phyloP scores from a whole-genome alignment of 2,329 filamentous ascomycete species.

The Aspergillus sergii region DNA sequence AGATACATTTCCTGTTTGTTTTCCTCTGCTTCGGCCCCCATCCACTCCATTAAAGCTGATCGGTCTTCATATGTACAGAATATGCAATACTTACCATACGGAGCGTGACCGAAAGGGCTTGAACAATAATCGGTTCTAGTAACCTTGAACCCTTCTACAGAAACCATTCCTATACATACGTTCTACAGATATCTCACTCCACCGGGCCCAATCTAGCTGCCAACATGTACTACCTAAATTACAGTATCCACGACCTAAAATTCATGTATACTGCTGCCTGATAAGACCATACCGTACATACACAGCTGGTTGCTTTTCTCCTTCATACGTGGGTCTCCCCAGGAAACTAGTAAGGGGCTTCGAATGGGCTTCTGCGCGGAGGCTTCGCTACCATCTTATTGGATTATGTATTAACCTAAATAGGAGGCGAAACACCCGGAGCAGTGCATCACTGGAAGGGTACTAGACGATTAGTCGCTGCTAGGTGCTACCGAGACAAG shows the following conservation, averaged over 20 bases:
- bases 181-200: neutral
- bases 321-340: neutral
- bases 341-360: neutral
- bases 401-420: neutral
- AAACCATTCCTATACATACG: neutral
- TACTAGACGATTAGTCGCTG: neutral
- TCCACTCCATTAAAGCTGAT: neutral
- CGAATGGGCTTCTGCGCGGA: neutral
- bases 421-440: neutral
- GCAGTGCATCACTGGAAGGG: neutral
- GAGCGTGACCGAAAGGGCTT: neutral
- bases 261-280: neutral
- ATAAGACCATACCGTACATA: neutral
- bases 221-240: neutral
- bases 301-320: neutral
- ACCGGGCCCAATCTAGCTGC: neutral
- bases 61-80: neutral
- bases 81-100: neutral
- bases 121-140: too few relatives aligned
- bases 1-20: neutral
- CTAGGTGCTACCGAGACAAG: neutral
- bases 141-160: neutral
- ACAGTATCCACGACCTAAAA: neutral
- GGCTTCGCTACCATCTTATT: neutral
- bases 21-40: neutral